Evolutionary conservation across 202 grass and related monocot genomes (phyloP), one percentile per base, ranked within the genome.

Genomic region (Zizania palustris): DNA sequence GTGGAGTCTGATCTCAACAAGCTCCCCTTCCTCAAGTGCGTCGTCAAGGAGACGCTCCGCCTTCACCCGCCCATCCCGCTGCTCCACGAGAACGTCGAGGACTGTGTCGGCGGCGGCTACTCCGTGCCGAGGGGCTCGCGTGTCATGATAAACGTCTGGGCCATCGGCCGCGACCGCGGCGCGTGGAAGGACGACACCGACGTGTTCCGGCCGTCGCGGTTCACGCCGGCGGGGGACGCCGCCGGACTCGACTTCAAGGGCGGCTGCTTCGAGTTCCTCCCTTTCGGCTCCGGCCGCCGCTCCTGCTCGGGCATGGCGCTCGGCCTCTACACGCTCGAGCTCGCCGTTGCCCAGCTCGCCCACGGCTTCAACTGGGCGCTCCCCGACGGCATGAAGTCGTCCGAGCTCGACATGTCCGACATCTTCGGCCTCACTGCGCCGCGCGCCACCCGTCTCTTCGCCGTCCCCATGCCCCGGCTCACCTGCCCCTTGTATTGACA

Each of bases 351-450:
- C 34, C 89, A 88, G 72, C 85, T 98, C 9, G 64, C 65, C 33
- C 95, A 98, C 39, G 93, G 85, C 3, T 98, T 98, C 83, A 60
- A 38, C 37, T 98, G 95, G 95, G 61, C 75, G 15, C 74, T 98
- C 18, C 95, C 95, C 0, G 78, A 86, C 35, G 95, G 87, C 0
- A 90, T 92, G 89, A 94, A 98, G 73, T 89, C 95, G 2, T 67
- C 80, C 5, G 95, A 98, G 80, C 77, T 98, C 41, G 91, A 98
- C 87, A 98, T 98, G 95, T 3, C 83, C 41, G 95, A 97, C 46
- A 35, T 94, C 40, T 94, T 90, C n/a, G 91, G 95, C 9, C 95
- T 97, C 79, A 92, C 95, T 16, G 95, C 91, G 37, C 95, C 95
- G 34, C 84, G 91, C 60, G 89, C 95, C 19, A 79, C 84, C 3